Percentiles rank a stretch among this genome's conserved stretches.
phyloP scores from a whole-genome alignment of 768 basidiomycete species.

The Psilocybe cyanescens region DNA sequence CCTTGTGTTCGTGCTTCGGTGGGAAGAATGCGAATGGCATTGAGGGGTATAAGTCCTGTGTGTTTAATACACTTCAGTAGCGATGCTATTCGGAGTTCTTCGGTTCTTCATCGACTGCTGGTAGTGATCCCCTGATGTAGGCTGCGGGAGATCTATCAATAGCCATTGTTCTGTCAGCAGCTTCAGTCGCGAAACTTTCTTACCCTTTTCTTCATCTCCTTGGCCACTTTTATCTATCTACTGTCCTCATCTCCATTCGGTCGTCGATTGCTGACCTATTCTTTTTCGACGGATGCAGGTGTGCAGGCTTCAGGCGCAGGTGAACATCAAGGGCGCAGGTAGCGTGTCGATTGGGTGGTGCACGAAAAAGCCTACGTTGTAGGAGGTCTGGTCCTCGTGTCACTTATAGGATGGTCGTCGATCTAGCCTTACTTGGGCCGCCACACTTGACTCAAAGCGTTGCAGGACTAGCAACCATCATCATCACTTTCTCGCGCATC shows the following conservation, averaged over 20 bases:
- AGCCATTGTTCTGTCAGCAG: too few relatives aligned
- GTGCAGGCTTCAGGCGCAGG: constrained; percentile 41
- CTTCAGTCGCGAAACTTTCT: too few relatives aligned
- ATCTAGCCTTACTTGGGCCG: background rate
- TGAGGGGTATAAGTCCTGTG: background rate
- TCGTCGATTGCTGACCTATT: constrained; percentile 7
- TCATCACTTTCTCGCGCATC: too few relatives aligned
- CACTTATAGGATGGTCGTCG: background rate
- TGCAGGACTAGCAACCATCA: too few relatives aligned
- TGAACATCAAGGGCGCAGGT: constrained; percentile 42
- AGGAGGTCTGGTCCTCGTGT: background rate
- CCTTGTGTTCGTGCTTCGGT: background rate
- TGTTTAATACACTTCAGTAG: too few relatives aligned
- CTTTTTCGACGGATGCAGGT: constrained; percentile 26
- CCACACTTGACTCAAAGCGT: background rate
- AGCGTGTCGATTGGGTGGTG: constrained; percentile 41
- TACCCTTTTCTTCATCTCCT: background rate
- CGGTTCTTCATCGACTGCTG: too few relatives aligned
- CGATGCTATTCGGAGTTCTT: too few relatives aligned
- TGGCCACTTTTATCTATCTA: background rate
- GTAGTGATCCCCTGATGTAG: too few relatives aligned
- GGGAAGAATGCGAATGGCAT: background rate
- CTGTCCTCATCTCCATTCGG: background rate
- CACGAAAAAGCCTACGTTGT: constrained; percentile 21
- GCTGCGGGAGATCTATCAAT: too few relatives aligned